A percentile compares a stretch with the other conserved stretches of the same genome.
Evolutionary conservation across 108 stramenopile species (phyloP).

Genomic region (Skeletonema tropicum): DNA sequence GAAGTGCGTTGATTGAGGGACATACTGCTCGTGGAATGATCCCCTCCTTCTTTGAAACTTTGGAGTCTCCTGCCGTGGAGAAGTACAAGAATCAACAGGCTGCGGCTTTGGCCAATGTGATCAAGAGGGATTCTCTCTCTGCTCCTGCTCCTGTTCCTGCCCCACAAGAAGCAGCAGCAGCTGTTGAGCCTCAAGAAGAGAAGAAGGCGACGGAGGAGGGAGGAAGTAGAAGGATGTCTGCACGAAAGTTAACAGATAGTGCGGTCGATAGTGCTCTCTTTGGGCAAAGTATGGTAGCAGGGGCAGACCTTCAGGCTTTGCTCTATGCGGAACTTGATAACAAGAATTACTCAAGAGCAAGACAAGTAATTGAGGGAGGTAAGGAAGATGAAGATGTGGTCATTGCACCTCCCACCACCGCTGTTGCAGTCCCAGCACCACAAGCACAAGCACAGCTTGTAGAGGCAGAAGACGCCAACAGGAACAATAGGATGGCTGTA

Average conservation of each 20-base stretch:
- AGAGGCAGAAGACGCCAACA: no score
- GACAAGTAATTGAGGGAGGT: no score
- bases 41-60: conserved; percentile 28
- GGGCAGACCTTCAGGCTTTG: background rate
- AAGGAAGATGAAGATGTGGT: no score
- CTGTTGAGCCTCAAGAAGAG: background rate
- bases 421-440: no score
- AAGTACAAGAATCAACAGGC: conserved; percentile 13
- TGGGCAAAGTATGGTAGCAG: background rate
- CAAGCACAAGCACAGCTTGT: no score
- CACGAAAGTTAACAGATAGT: background rate
- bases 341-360: no score
- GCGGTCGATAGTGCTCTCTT: background rate
- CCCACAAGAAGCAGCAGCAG: background rate
- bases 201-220: background rate
- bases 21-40: conserved; percentile 12
- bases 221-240: background rate
- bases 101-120: conserved; percentile 10
- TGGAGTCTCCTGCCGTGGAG: conserved; percentile 23
- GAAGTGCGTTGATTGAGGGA: conserved; percentile 1
- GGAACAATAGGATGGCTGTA: no score
- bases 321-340: no score
- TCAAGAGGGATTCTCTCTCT: background rate
- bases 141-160: background rate
- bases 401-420: no score